Conservation (phyloP, 2,329 filamentous ascomycete genomes). For the Teratosphaeria destructans region DNA sequence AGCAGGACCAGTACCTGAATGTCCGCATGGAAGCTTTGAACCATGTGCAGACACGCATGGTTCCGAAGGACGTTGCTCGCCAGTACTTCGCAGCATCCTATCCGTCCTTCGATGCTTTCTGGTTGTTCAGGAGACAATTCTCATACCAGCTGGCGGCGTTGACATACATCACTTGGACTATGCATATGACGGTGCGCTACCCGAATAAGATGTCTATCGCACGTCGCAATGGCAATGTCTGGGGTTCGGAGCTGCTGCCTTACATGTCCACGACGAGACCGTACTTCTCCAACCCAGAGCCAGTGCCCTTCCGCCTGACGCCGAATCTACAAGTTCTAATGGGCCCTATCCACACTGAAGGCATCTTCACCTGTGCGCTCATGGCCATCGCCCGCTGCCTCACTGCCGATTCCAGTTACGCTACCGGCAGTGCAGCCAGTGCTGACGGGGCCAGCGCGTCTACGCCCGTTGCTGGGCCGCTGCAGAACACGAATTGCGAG, state of each 20-base stretch:
- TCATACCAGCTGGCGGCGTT: conserved; percentile 89
- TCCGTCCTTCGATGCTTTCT: conserved; percentile 86
- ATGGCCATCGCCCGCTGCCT: conserved; percentile 95
- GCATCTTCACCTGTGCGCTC: conserved; percentile 86
- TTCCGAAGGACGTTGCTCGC: conserved; percentile 69
- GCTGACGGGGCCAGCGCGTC: conserved; percentile 12
- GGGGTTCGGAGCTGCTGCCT: conserved; percentile 90
- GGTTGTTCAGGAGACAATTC: conserved; percentile 96
- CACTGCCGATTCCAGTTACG: conserved; percentile 55
- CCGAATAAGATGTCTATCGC: conserved; percentile 93
- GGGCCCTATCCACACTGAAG: conserved; percentile 90
- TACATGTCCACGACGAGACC: conserved; percentile 76
- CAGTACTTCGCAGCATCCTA: conserved; percentile 86
- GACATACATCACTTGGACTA: conserved; percentile 97
- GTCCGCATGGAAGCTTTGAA: conserved; percentile 72
- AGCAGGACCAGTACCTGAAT: conserved; percentile 46
- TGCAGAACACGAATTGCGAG: conserved; percentile 40
- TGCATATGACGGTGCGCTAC: conserved; percentile 93
- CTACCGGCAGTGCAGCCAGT: conserved; percentile 8
- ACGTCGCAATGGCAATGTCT: conserved; percentile 79
- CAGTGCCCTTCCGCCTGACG: conserved; percentile 92
- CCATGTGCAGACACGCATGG: conserved; percentile 88
- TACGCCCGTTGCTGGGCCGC: neutral
- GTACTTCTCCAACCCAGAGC: conserved; percentile 88
- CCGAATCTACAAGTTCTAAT: conserved; percentile 93